Percentiles rank a stretch among this genome's conserved stretches.
Conservation (phyloP, 2,329 filamentous ascomycete species). For the Xylaria multiplex region DNA sequence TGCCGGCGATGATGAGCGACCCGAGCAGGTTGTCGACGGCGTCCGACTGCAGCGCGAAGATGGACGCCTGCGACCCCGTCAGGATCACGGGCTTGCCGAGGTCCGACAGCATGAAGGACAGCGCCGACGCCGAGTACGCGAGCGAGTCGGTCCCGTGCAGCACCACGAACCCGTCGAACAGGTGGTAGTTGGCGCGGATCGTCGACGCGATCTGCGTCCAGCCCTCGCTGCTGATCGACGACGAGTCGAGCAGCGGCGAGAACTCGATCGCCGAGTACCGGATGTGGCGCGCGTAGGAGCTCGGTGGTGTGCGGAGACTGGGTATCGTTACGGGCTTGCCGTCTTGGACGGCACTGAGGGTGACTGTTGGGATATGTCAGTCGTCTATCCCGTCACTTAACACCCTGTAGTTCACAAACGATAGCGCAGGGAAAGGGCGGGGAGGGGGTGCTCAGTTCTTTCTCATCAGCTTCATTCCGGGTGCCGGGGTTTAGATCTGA, state of each 20-base stretch:
- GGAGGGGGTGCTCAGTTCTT: not conserved
- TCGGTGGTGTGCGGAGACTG: conserved; percentile 81
- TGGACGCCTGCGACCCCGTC: conserved; percentile 84
- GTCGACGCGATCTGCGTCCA: conserved; percentile 86
- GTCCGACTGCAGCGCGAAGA: conserved; percentile 90
- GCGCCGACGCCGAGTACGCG: conserved; percentile 86
- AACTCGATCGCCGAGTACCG: conserved; percentile 89
- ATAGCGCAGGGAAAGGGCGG: not conserved
- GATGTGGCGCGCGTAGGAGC: conserved; percentile 81
- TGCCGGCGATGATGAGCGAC: conserved; percentile 88
- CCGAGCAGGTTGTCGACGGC: conserved; percentile 90
- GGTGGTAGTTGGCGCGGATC: conserved; percentile 85
- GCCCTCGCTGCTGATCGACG: conserved; percentile 84
- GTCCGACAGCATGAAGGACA: conserved; percentile 90
- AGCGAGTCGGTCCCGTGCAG: conserved; percentile 92
- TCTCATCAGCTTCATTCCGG: not conserved
- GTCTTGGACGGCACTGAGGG: conserved; percentile 62
- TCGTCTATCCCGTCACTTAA: not conserved
- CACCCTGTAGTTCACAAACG: not conserved
- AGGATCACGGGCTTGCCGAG: conserved; percentile 91
- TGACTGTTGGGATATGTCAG: conserved; percentile 49
- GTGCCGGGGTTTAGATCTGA: not conserved
- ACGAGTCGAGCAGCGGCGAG: conserved; percentile 84
- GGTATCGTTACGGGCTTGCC: conserved; percentile 64
- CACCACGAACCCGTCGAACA: conserved; percentile 91